phyloP scores from a whole-genome alignment of 768 basidiomycete genomes.

The Leucocoprinus birnbaumii region DNA sequence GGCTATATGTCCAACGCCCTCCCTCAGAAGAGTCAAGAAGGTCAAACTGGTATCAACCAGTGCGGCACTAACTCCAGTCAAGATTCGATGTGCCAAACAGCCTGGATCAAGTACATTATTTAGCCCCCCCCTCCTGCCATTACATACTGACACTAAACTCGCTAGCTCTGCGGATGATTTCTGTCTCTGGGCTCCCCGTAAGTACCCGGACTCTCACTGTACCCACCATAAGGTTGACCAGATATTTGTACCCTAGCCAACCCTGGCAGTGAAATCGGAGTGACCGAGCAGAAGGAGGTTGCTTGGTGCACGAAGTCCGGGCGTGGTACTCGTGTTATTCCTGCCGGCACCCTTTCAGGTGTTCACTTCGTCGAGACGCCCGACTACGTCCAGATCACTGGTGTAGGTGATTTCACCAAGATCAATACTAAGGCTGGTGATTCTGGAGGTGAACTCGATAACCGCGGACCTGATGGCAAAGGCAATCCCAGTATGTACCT shows the following conservation, averaged over 20 bases:
- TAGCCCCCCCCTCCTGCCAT: background rate
- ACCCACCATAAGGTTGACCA: too few relatives aligned
- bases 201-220: too few relatives aligned
- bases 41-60: conserved; percentile 62
- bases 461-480: conserved; percentile 67
- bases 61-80: conserved; percentile 61
- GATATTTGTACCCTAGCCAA: too few relatives aligned
- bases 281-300: too few relatives aligned
- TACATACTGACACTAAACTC: too few relatives aligned
- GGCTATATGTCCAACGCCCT: conserved; percentile 41
- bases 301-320: conserved; percentile 76
- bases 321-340: conserved; percentile 72
- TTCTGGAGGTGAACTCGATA: conserved; percentile 76
- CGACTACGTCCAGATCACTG: conserved; percentile 59
- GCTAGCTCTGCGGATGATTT: too few relatives aligned
- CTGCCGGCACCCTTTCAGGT: conserved; percentile 58
- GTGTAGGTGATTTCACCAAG: conserved; percentile 58
- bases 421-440: conserved; percentile 54
- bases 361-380: conserved; percentile 62
- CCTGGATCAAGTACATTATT: conserved; percentile 53
- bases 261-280: too few relatives aligned
- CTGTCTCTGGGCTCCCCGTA: too few relatives aligned
- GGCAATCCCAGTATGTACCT: conserved; percentile 41
- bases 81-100: conserved; percentile 67
- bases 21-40: conserved; percentile 50